Base-by-base conservation (phyloP, 73 alveolate species). In the Symbiodinium pilosum region DNA sequence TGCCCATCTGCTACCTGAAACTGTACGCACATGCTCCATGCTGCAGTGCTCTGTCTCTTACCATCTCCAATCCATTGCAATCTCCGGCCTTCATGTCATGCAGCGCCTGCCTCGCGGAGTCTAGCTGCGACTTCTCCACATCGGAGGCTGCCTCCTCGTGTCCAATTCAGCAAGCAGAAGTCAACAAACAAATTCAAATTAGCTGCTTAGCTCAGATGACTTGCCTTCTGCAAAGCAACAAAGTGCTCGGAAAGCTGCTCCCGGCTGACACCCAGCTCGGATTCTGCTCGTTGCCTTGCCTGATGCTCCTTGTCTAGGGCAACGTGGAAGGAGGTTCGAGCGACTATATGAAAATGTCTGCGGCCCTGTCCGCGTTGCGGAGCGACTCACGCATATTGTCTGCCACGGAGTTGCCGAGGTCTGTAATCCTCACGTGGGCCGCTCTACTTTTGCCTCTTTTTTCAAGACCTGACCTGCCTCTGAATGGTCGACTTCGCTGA, bases 191-290 rank as follows among this genome's bases (percentile, higher is more conserved):
- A 51, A 16, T 1, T 51, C 68, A 51, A 51, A 16, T 16, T 51
- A 1, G 21, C 21, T 16, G 68, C 28, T 16, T 24, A 16, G 68
- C 68, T 16, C 68, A 51, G 68, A 24, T 16, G 12, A 32, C 54
- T 3, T 6, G 83, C 94, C 94, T 86, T 86, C 94, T 86, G 94
- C 39, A 86, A 47, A 11, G 84, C 14, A 30, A 86, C 75, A n/a
- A 86, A 86, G 7, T 54, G 94, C 84, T 86, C 84, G 16, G 94
- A 86, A 24, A 86, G 94, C 94, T 86, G 51, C 56, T 86, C n/a
- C 32, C 14, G 14, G 83, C 94, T 86, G 59, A 86, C 20, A 42
- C 84, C 83, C 71, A 51, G 64, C 54, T 86, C 84, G 30, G 94
- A 52, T 77, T 86, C 94, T 38, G 94, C 94, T 11, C 94, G 54